Evolutionary conservation across 2,329 filamentous ascomycete genomes (phyloP).

Genomic region (Cucurbitaria berberidis): DNA sequence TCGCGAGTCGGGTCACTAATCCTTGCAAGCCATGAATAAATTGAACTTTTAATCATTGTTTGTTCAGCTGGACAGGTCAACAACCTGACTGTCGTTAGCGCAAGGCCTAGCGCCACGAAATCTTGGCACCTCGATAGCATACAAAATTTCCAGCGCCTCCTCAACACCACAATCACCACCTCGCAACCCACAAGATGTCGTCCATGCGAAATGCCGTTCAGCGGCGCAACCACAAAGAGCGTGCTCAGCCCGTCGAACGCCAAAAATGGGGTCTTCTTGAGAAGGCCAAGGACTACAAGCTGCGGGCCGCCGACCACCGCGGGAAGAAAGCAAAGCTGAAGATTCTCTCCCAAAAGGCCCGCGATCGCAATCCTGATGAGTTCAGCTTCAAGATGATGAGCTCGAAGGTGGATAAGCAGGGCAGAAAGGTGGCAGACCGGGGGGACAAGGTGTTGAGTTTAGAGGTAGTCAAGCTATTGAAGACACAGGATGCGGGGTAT

Average conservation of each 20-base stretch:
- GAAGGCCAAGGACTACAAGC: conserved; percentile 85
- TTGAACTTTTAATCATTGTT: no score
- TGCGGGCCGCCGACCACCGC: conserved; percentile 69
- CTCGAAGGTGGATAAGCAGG: conserved; percentile 55
- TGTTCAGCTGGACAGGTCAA: no score
- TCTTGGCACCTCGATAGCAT: background rate
- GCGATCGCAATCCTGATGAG: conserved; percentile 69
- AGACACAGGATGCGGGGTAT: conserved; percentile 70
- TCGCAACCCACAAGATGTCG: conserved; percentile 31
- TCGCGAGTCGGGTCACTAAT: no score
- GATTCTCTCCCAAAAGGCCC: conserved; percentile 64
- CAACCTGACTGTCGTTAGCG: background rate
- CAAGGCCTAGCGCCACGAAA: background rate
- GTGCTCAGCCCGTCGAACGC: conserved; percentile 83
- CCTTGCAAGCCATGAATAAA: no score
- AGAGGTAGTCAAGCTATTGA: conserved; percentile 67
- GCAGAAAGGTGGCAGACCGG: conserved; percentile 50
- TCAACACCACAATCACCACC: background rate
- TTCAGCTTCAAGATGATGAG: conserved; percentile 70
- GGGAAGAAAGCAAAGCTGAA: conserved; percentile 65
- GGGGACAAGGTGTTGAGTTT: conserved; percentile 56
- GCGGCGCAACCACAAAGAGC: conserved; percentile 86
- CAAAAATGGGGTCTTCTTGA: conserved; percentile 89
- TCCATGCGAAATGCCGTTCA: conserved; percentile 56
- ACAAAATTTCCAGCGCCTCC: conserved; percentile 2